Percentiles rank a stretch among this genome's conserved stretches.
phyloP scores from a whole-genome alignment of 2,329 filamentous ascomycete genomes.

The Monosporascus sp. region DNA sequence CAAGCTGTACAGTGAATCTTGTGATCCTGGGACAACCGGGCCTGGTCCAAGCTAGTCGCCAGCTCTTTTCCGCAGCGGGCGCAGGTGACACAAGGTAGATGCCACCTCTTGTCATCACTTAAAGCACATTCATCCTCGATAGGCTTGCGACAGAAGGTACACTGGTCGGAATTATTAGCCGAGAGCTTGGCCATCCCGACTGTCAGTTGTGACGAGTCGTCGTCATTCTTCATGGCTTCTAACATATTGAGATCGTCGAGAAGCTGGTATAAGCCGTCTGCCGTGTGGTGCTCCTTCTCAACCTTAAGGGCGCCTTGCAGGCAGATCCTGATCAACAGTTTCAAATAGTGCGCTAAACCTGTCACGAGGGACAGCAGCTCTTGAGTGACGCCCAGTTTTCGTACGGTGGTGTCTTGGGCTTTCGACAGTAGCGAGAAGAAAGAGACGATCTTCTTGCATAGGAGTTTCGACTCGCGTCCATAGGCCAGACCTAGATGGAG shows the following conservation, averaged over 20 bases:
- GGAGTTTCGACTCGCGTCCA: constrained; percentile 89
- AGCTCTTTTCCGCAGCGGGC: constrained; percentile 61
- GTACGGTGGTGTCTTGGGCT: constrained; percentile 83
- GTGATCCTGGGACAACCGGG: constrained; percentile 64
- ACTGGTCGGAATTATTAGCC: constrained; percentile 78
- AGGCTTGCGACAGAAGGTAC: constrained; percentile 72
- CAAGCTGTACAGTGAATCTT: constrained; percentile 69
- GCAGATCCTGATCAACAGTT: constrained; percentile 94
- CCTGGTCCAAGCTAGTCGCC: constrained; percentile 61
- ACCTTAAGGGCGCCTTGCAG: constrained; percentile 88
- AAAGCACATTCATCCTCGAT: constrained; percentile 92
- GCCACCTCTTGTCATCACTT: constrained; percentile 72
- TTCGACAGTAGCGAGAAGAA: constrained; percentile 96
- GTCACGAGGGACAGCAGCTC: constrained; percentile 97
- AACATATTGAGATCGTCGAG: constrained; percentile 78
- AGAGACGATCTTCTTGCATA: constrained; percentile 99
- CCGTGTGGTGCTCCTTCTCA: constrained; percentile 72
- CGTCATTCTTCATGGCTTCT: constrained; percentile 69
- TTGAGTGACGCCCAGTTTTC: constrained; percentile 92
- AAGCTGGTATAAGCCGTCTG: constrained; percentile 75
- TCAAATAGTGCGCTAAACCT: constrained; percentile 92
- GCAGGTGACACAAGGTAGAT: constrained; percentile 77
- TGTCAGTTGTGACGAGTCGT: constrained; percentile 62
- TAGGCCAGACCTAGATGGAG: constrained; percentile 69
- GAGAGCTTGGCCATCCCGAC: constrained; percentile 62